Base-by-base conservation (phyloP, 495 filamentous ascomycete species). In the Aspergillus sclerotioniger region DNA sequence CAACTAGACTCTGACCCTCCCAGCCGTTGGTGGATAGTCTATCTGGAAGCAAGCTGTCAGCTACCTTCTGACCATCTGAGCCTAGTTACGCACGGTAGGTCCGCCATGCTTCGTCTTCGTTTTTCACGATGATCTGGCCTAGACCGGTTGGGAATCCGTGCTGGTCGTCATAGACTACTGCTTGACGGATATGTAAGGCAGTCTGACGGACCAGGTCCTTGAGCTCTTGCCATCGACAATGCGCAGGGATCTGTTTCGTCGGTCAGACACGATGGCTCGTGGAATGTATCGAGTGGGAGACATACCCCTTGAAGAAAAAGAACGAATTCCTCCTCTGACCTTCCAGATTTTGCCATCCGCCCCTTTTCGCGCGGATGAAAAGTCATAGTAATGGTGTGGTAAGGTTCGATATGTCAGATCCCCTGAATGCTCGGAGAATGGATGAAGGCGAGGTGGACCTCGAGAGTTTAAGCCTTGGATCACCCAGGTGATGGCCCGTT, bases 161-260 rank as follows among this genome's bases (percentile, higher is more conserved):
- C 29, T 61, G 70, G 48, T 79, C 76, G 62, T 79, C 76, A 46
- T 79, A 79, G 32, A 79, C 76, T 3, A 79, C 75, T 6, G 76
- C 76, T 52, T 79, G 76, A 9, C 76, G 73, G 48, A 79, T 78
- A 61, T 79, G 76, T 37, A 73, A 51, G 16, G 76, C 75, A 9
- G 75, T 78, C 56, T 79, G 75, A 15, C 76, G 76, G 19, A 79
- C 72, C 8, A 79, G 58, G 52, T 79, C 76, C 54, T 79, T 79
- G 31, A 79, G 57, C 63, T 79, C 76, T 63, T 79, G 76, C 76
- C 76, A 79, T 51, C 76, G 76, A 45, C 76, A 79, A 46, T 78
- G 76, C 7, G 74, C 60, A 39, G 76, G 75, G 51, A 79, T 74
- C 76, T 79, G 41, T n/a, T 35, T 59, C 43, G 25, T 60, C 47